Base-by-base conservation (phyloP, 257 asterid species). In the Nicotiana noctiflora region DNA sequence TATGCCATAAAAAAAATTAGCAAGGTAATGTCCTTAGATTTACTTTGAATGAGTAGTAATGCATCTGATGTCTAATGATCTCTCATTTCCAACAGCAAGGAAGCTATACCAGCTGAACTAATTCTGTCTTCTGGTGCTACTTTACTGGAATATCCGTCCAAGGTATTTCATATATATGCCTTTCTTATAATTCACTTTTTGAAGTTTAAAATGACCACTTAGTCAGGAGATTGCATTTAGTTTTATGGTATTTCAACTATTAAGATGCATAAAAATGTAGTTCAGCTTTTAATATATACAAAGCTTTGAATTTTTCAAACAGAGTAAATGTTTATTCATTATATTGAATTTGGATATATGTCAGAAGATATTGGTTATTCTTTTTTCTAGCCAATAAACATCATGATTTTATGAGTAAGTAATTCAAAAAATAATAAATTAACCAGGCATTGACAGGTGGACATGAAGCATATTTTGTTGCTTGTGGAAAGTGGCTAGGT, bases 401-500 rank as follows among this genome's bases (percentile, higher is more conserved):
- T 80, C 75, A 27, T 79, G 67, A 37, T 29, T 40, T 18, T 82
- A 86, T 62, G 78, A 82, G 88, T 46, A 70, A 89, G 94, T 91
- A 90, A 89, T 93, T 85, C 78, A 52, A 70, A 76, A 81, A 85
- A 82, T 90, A 90, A 89, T 88, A 87, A 90, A 88, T 89, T 88
- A 72, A 72, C 92, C 99, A 93, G 99, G 96, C 86, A 82, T 95
- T 88, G 90, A 88, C 97, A 90, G 98, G 99, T 89, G 98, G 97
- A 86, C 96, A 92, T 88, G 99, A 93, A 89, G 97, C 98, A 10
- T 92, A 86, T 84, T 95, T 95, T 80, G 59, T 94, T 81, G 83
- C 90, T 78, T 84, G 87, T 77, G 86, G 84, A 79, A 88, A 89
- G 81, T 95, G 99, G 99, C 57, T 93, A 77, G 98, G 99, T 49